Conservation (phyloP, 345 rosid genomes). For the Angophora floribunda region DNA sequence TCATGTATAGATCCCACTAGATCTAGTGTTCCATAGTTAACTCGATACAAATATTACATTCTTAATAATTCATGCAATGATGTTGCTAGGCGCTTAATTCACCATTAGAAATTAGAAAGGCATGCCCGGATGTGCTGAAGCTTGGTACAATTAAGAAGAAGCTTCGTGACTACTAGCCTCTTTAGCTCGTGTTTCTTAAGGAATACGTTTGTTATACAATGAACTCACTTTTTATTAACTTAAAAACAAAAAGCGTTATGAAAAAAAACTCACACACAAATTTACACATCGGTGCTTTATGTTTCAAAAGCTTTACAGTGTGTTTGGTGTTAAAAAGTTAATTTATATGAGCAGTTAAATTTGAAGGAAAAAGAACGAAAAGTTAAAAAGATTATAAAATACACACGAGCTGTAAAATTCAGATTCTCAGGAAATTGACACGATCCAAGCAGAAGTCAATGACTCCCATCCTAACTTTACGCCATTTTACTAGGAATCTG, state of each 20-base stretch:
- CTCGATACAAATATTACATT: background rate
- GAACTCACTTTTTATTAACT: background rate
- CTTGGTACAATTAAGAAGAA: background rate
- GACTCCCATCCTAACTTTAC: background rate
- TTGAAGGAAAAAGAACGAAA: background rate
- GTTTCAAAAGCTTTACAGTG: background rate
- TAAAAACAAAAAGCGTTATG: background rate
- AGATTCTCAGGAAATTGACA: background rate
- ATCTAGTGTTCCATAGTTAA: background rate
- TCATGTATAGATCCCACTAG: background rate
- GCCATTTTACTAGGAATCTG: background rate
- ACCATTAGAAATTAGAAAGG: background rate
- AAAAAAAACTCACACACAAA: background rate
- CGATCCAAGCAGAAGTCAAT: background rate
- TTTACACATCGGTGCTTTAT: background rate
- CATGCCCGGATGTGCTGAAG: background rate
- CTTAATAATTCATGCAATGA: no score
- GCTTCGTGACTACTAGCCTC: background rate
- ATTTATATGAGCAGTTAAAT: background rate
- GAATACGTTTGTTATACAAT: background rate
- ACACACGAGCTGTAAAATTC: background rate
- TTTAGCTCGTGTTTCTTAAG: background rate
- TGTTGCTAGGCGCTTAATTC: background rate
- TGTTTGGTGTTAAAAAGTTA: accelerated
- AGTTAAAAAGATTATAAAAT: background rate